Conservation (phyloP, 1,139 yeast species). For the Williopsis jadinii region DNA sequence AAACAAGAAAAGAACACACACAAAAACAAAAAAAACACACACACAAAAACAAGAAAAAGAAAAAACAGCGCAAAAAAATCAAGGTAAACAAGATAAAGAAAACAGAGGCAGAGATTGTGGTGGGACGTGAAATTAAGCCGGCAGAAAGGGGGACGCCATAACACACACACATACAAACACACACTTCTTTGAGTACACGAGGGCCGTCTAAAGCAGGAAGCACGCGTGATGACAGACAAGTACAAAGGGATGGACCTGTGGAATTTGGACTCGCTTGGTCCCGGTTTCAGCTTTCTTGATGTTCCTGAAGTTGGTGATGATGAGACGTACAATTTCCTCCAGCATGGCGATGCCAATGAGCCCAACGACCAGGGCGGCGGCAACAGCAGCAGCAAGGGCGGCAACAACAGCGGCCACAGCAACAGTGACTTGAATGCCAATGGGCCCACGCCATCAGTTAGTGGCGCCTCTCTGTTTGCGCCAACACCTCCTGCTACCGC, state of each 20-base stretch:
- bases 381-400: not conserved
- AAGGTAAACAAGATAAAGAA: too few relatives aligned
- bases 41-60: too few relatives aligned
- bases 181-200: too few relatives aligned
- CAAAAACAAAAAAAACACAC: too few relatives aligned
- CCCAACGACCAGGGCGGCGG: not conserved
- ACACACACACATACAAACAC: too few relatives aligned
- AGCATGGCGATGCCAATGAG: slow-evolving; percentile 1
- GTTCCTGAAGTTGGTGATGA: slow-evolving; percentile 12
- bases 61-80: too few relatives aligned
- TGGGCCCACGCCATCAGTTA: not conserved
- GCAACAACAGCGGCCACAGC: not conserved
- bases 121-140: too few relatives aligned
- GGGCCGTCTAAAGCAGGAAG: too few relatives aligned
- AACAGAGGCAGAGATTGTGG: too few relatives aligned
- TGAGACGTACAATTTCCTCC: slow-evolving; percentile 14
- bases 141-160: too few relatives aligned
- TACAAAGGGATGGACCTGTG: slow-evolving; percentile 8
- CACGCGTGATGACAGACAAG: slow-evolving; percentile 1
- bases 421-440: not conserved
- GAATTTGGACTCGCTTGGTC: slow-evolving; percentile 12
- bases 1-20: too few relatives aligned
- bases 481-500: not conserved
- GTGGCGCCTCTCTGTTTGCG: not conserved
- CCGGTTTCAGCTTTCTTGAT: slow-evolving; percentile 26